A percentile compares a stretch with the other conserved stretches of the same genome.
Conservation (phyloP, 2,329 filamentous ascomycete genomes). For the Lachnellula arida region DNA sequence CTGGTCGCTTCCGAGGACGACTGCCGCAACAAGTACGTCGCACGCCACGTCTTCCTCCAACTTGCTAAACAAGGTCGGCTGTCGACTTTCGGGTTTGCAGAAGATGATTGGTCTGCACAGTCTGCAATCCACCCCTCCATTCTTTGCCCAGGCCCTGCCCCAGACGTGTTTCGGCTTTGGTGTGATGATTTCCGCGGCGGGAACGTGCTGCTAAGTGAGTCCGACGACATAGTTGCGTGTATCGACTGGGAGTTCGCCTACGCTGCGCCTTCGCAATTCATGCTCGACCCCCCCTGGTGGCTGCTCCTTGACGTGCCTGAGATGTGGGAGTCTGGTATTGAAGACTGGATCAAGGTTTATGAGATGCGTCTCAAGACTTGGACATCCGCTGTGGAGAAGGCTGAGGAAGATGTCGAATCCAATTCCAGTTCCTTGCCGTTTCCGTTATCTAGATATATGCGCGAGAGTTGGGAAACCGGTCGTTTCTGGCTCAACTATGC, state of each 20-base stretch:
- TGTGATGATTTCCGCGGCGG: constrained; percentile 10
- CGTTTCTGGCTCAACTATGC: not conserved
- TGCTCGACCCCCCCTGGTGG: constrained; percentile 36
- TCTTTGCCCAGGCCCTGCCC: not conserved
- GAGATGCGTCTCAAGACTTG: constrained; percentile 32
- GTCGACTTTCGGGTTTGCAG: constrained; percentile 7
- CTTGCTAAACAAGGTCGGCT: not conserved
- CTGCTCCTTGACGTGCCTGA: constrained; percentile 32
- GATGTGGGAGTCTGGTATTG: constrained; percentile 31
- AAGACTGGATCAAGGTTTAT: constrained; percentile 31
- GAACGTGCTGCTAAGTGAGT: constrained; percentile 32
- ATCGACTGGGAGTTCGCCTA: constrained; percentile 41
- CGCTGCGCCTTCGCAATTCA: constrained; percentile 32
- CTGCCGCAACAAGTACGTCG: not conserved
- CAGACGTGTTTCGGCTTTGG: not conserved
- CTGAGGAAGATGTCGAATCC: constrained; percentile 18
- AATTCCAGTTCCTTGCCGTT: not conserved
- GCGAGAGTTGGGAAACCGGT: not conserved
- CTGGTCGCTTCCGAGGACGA: not conserved
- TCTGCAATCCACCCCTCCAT: constrained; percentile 14
- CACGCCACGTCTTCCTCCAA: not conserved
- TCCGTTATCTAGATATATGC: not conserved
- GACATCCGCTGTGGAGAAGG: constrained; percentile 29
- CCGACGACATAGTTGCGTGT: constrained; percentile 28
- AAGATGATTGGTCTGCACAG: constrained; percentile 29